Percentiles rank a stretch among this genome's conserved stretches.
phyloP scores from a whole-genome alignment of 2,329 filamentous ascomycete genomes.

The Aspergillus phoenicis region DNA sequence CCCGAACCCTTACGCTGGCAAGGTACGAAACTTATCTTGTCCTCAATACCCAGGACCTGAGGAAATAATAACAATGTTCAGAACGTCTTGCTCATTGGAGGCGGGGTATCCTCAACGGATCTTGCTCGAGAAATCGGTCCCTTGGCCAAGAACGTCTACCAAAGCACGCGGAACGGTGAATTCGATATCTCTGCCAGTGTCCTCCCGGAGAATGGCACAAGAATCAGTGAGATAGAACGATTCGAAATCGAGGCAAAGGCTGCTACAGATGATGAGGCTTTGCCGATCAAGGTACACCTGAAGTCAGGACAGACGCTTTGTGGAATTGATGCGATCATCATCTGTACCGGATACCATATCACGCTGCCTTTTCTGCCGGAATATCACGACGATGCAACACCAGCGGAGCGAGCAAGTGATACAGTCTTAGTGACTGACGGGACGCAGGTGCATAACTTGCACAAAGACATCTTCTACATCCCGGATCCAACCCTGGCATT shows the following conservation, averaged over 20 bases:
- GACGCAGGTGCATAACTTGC: conserved; percentile 65
- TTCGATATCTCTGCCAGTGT: conserved; percentile 61
- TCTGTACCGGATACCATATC: conserved; percentile 71
- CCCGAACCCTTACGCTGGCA: conserved; percentile 53
- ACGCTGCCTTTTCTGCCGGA: conserved; percentile 65
- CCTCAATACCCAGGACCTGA: background rate
- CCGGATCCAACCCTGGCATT: conserved; percentile 65
- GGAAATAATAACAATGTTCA: conserved; percentile 22
- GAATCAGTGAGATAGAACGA: conserved; percentile 55
- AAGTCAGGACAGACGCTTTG: conserved; percentile 56
- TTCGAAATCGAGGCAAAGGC: conserved; percentile 41
- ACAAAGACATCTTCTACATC: conserved; percentile 73
- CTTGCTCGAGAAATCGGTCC: conserved; percentile 56
- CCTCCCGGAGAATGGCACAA: conserved; percentile 56
- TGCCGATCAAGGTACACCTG: conserved; percentile 57
- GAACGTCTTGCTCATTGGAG: conserved; percentile 60
- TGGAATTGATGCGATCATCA: conserved; percentile 62
- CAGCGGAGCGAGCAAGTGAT: conserved; percentile 53
- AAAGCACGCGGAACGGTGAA: conserved; percentile 61
- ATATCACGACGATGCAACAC: conserved; percentile 50
- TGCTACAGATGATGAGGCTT: conserved; percentile 32
- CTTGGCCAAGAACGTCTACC: conserved; percentile 50
- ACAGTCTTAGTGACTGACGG: conserved; percentile 65
- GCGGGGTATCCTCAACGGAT: conserved; percentile 58
- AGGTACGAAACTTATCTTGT: conserved; percentile 43